Evolutionary conservation across 2,329 filamentous ascomycete species (phyloP), one percentile per base, ranked within the genome.

Genomic region (Hymenoscyphus fraxineus): DNA sequence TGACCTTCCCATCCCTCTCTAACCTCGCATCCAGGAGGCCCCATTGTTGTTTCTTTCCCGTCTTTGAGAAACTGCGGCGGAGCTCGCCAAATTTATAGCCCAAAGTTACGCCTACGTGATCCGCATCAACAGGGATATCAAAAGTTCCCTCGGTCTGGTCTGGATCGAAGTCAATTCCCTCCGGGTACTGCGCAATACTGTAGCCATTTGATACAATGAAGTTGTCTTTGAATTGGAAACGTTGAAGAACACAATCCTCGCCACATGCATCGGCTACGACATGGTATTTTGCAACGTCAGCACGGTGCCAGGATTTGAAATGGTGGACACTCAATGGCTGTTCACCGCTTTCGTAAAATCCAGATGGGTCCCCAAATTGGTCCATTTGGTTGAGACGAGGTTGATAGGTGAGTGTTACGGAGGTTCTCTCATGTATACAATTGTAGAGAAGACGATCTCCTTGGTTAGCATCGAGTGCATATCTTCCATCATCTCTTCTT

Each of bases 1-100:
- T 79, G 5, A 86, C 80, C 1, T 78, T 81, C 10, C 82, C 82
- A 67, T 84, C 81, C 0, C 78, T 76, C 54, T 80, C 79, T 22
- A 81, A 71, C 1, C 74, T 77, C 0, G 82, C 80, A 64, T 85
- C 82, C 61, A 84, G 77, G 6, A 86, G 72, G 56, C 84, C 81
- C 82, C 82, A 84, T 40, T 79, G 77, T 55, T 80, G 79, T 75
- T 84, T 84, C 62, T 78, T 78, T 3, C 82, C 82, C 0, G 81
- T 82, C 68, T 78, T 76, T 58, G 77, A 74, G 13, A 84, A 74
- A 39, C 76, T 79, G 31, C 79, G 78, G 5, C 82, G 75, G 65
- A 82, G 78, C 5, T 80, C 80, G 2, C 82, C 82, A 68, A 83
- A 80, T 58, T 78, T 77, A 66, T 80, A 83, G 51, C 63, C 66